A percentile compares a stretch with the other conserved stretches of the same genome.
phyloP scores from a whole-genome alignment of 257 asterid genomes.

The Plantago major region DNA sequence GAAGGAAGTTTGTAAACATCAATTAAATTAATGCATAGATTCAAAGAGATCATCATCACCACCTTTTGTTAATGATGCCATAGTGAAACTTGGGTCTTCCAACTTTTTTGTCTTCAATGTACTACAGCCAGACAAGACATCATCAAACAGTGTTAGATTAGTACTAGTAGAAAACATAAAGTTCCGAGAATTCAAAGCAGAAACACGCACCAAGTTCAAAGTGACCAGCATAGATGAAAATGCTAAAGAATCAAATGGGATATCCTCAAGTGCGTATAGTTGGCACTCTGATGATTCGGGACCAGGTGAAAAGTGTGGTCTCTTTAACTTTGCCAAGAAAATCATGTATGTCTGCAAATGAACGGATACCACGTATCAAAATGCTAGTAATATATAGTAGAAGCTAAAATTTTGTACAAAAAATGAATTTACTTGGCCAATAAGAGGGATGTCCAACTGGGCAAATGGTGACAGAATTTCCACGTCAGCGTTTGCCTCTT shows the following conservation, averaged over 20 bases:
- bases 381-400: conserved; percentile 11
- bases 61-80: conserved; percentile 91
- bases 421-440: conserved; percentile 61
- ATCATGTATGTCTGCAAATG: conserved; percentile 77
- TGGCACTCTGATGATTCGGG: conserved; percentile 88
- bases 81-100: conserved; percentile 84
- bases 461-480: conserved; percentile 77
- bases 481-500: conserved; percentile 92
- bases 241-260: conserved; percentile 85
- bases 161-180: conserved; percentile 4
- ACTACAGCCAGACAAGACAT: conserved; percentile 37
- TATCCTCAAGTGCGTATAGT: conserved; percentile 65
- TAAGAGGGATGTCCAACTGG: conserved; percentile 90
- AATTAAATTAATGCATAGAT: neutral
- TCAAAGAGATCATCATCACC: neutral
- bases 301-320: conserved; percentile 79
- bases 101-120: conserved; percentile 60
- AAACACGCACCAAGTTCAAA: conserved; percentile 56
- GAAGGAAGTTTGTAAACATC: neutral
- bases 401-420: neutral
- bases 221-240: conserved; percentile 94
- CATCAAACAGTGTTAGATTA: neutral
- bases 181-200: neutral
- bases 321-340: conserved; percentile 85
- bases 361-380: conserved; percentile 5